Base-by-base conservation (phyloP, 768 basidiomycete species). In the Trametes sanguinea region DNA sequence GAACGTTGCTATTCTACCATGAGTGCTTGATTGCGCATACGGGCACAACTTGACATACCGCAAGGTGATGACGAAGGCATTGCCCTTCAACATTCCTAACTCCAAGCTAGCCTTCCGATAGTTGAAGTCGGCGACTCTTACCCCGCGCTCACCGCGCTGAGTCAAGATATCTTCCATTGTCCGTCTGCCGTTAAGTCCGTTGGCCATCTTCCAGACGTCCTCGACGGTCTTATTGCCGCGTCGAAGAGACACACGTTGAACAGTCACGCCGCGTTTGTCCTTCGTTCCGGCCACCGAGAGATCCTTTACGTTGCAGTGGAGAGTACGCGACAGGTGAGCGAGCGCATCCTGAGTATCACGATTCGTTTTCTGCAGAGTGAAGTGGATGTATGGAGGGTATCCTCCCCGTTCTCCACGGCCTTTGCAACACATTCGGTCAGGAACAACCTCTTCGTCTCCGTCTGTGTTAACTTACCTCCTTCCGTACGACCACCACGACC, bases 301-400 rank as follows among this genome's bases (percentile, higher is more conserved):
- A 69, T 96, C 93, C 74, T 90, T 94, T 52, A 86, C 73, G 27
- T 79, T 85, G 61, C 88, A 85, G 63, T 89, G 87, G n/a, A 98
- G 78, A 33, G 83, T 80, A 13, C 94, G 87, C 16, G 92, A 80
- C 35, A 99, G 76, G 68, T 95, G 81, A 1, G 85, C 81, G 22
- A 99, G 84, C 2, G 93, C 94, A 70, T 98, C 97, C 71, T 97
- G 95, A 3, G 94, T 97, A 71, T 99, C 97, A 46, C 97, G 88
- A 72, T 99, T 99, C 22, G 95, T 92, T 76, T 99, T 99, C 72
- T 96, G 95, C 37, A 99, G 77, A 1, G 93, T 97, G 74, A 98
- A 97, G 71, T 98, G 95, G 65, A 98, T 94, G 71, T 91, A 99
- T 0, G 89, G 90, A 60, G 90, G 90, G 65, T 85, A 90, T 27